Base-by-base conservation (phyloP, 768 basidiomycete genomes). In the Phlegmacium glaucopus region DNA sequence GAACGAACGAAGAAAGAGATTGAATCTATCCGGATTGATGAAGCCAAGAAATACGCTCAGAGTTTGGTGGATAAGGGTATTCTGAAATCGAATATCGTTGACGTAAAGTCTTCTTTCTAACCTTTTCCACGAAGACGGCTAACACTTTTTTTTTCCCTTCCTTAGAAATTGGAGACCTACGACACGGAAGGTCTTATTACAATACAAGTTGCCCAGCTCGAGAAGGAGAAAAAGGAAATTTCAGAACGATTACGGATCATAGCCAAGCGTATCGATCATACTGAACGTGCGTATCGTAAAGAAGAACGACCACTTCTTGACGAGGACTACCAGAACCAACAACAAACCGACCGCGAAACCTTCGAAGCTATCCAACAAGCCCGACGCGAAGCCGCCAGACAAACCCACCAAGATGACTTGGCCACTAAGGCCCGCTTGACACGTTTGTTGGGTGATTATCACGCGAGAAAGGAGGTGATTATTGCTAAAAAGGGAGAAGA, bases 191-290 rank as follows among this genome's bases (percentile, higher is more conserved):
- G 82, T 39, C 79, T 98, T 52, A 86, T 97, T 65, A 80, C 78
- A 26, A 80, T 96, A 55, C 94, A 96, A 65, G 93, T 96, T 30
- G 85, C 92, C 55, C 93, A 97, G 61, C 77, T 97, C 38, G 96
- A 96, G 72, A 96, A 95, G 71, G 94, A 98, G 71, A 95, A 94
- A 77, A 86, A 82, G 58, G 89, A 93, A 55, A 73, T 90, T 53
- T 78, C 76, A 48, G 89, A 93, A 58, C 80, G 87, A 16, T 76
- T 95, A 40, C 85, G 92, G 17, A 80, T 94, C 54, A 77, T 85
- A 37, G 64, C 83, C 30, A 98, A 98, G 70, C 87, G 94, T 18
- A 80, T 97, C 57, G 96, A 98, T 62, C 95, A 99, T 69, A 64
- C 89, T 63, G 95, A 98, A 69, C 91, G 94, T 45, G 94, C 94